Evolutionary conservation across 2,329 filamentous ascomycete genomes (phyloP).

Genomic region (Dothideomycetidae sp.): DNA sequence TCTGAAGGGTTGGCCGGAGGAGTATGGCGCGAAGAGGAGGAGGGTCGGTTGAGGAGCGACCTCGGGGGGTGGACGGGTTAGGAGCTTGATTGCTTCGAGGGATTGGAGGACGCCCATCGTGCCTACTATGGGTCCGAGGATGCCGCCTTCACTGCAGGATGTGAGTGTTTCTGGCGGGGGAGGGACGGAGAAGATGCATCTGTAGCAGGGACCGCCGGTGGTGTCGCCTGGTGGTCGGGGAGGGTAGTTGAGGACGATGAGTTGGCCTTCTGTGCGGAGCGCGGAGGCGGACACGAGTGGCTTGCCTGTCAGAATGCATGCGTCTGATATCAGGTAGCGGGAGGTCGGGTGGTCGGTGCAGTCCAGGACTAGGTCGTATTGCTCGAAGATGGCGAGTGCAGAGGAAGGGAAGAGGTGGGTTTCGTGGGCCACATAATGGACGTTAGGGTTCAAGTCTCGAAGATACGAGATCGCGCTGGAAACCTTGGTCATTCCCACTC

Average conservation of each 20-base stretch:
- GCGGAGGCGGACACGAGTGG: constrained; percentile 82
- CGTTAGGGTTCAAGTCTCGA: constrained; percentile 51
- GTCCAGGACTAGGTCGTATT: constrained; percentile 77
- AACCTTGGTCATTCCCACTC: constrained; percentile 65
- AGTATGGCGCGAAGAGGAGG: constrained; percentile 42
- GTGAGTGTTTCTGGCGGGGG: constrained; percentile 71
- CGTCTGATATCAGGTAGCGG: constrained; percentile 84
- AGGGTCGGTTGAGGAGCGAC: constrained; percentile 25
- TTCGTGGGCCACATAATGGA: constrained; percentile 48
- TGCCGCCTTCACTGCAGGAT: constrained; percentile 83
- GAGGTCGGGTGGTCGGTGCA: constrained; percentile 90
- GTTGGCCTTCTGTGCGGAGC: constrained; percentile 74
- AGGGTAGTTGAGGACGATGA: constrained; percentile 77
- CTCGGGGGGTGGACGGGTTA: constrained; percentile 27
- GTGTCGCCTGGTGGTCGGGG: constrained; percentile 43
- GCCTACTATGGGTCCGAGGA: constrained; percentile 83
- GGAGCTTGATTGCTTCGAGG: constrained; percentile 73
- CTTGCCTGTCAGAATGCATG: constrained; percentile 65
- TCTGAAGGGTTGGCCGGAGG: constrained; percentile 45
- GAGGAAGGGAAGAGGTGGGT: constrained; percentile 55
- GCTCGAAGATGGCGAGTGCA: constrained; percentile 48
- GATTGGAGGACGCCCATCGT: constrained; percentile 89
- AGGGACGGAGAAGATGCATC: constrained; percentile 80
- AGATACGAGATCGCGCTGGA: constrained; percentile 46
- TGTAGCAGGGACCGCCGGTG: constrained; percentile 70